Conservation (phyloP, 768 basidiomycete genomes). For the Melanogaster broomeanus region DNA sequence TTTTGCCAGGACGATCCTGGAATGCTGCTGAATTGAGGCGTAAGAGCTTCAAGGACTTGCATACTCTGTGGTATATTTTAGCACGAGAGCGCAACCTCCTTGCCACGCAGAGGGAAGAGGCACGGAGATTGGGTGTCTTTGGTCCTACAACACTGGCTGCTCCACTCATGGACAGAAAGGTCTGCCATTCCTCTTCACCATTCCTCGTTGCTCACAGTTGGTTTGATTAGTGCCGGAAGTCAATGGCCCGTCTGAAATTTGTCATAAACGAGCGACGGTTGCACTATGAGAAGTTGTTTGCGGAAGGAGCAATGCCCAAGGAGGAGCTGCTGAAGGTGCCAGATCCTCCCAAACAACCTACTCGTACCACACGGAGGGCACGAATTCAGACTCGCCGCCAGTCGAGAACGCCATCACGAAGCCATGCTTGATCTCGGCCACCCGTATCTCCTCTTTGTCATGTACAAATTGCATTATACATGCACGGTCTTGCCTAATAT, state of each 20-base stretch:
- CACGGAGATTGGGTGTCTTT: conserved; percentile 57
- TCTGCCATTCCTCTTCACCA: conserved; percentile 26
- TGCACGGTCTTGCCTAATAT: conserved; percentile 5
- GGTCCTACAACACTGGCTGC: conserved; percentile 29
- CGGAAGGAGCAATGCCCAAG: conserved; percentile 18
- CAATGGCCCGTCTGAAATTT: conserved; percentile 95
- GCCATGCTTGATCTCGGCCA: conserved; percentile 1
- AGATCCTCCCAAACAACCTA: conserved; percentile 10
- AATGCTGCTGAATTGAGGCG: conserved; percentile 80
- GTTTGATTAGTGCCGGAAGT: conserved; percentile 73
- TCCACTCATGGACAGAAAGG: conserved; percentile 43
- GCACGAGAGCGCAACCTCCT: conserved; percentile 88
- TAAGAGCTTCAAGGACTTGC: conserved; percentile 92
- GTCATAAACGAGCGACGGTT: conserved; percentile 89
- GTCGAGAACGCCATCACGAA: conserved; percentile 1
- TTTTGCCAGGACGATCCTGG: conserved; percentile 81
- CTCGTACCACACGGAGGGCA: conserved; percentile 23
- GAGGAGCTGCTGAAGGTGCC: conserved; percentile 17
- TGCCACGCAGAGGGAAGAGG: conserved; percentile 83
- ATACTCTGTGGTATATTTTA: conserved; percentile 92
- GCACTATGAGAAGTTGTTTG: conserved; percentile 57
- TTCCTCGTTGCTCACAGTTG: conserved; percentile 7
- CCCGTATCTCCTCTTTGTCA: too few species aligned
- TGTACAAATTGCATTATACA: conserved; percentile 9
- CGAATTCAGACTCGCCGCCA: conserved; percentile 18